phyloP scores from a whole-genome alignment of 1,139 yeast species.

The Protomyces gravidus region DNA sequence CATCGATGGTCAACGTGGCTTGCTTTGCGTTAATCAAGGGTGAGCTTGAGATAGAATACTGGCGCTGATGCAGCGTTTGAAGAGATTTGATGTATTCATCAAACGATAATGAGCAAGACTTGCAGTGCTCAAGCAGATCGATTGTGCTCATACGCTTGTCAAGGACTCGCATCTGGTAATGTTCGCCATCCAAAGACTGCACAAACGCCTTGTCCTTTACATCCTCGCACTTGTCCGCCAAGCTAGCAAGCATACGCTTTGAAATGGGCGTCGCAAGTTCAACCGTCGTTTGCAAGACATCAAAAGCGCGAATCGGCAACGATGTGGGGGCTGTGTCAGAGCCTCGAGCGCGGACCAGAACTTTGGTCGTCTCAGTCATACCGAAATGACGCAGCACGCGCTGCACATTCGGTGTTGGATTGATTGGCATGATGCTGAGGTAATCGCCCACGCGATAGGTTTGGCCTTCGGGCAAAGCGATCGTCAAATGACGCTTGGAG shows the following conservation, averaged over 20 bases:
- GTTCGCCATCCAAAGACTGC: constrained; percentile 23
- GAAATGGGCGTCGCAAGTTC: constrained; percentile 23
- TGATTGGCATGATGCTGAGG: constrained; percentile 23
- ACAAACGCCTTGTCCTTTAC: constrained; percentile 3
- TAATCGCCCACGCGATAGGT: constrained; percentile 26
- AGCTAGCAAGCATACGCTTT: constrained; percentile 4
- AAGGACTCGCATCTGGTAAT: constrained; percentile 12
- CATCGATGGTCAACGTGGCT: constrained; percentile 19
- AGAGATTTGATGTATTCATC: constrained; percentile 21
- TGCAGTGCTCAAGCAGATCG: constrained; percentile 21
- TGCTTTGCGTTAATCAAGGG: constrained; percentile 16
- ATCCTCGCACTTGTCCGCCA: constrained; percentile 9
- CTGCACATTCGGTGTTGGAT: constrained; percentile 21
- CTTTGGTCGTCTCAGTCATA: constrained; percentile 23
- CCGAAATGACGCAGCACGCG: constrained; percentile 20
- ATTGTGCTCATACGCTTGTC: constrained; percentile 18
- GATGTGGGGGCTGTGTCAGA: constrained; percentile 1
- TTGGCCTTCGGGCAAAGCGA: constrained; percentile 19
- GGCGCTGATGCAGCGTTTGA: constrained; percentile 19
- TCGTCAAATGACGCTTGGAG: constrained; percentile 22
- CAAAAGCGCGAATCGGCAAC: constrained; percentile 17
- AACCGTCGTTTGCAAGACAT: constrained; percentile 10
- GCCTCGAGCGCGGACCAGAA: constrained; percentile 4
- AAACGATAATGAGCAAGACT: constrained; percentile 12
- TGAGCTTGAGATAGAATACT: constrained; percentile 27